These are phyloP conservation scores for Umbelopsis sp. DNA, from an alignment of 192 early-diverging fungal genomes.

Conservation along the genomic window DNA sequence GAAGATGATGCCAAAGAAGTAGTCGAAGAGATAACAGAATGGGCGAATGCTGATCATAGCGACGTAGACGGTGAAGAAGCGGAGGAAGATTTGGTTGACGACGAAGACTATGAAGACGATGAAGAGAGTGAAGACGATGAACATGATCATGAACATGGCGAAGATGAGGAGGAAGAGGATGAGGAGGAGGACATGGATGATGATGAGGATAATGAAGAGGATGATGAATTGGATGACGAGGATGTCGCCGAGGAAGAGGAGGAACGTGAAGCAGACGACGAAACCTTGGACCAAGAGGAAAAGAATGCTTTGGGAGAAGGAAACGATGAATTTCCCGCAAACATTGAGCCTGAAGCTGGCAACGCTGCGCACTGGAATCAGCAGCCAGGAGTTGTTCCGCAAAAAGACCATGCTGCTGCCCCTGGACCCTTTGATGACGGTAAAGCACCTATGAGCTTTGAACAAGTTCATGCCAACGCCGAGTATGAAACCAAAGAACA, in stretches of 20 bases:
- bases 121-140: conserved; percentile 14
- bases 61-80: conserved; percentile 1
- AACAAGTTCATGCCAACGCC: background rate
- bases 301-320: background rate
- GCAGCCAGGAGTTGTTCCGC: background rate
- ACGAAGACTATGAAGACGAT: background rate
- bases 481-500: background rate
- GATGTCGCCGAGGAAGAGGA: background rate
- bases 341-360: background rate
- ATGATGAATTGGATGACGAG: background rate
- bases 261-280: background rate
- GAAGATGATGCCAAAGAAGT: conserved; percentile 18
- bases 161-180: background rate
- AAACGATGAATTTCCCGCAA: background rate
- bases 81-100: conserved; percentile 14
- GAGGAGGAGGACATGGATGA: background rate
- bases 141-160: background rate
- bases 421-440: background rate
- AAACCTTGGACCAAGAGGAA: background rate
- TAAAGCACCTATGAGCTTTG: background rate
- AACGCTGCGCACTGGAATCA: background rate
- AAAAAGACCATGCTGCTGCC: too few species aligned
- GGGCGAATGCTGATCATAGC: conserved; percentile 15
- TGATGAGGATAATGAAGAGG: background rate
- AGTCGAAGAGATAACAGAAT: conserved; percentile 21